phyloP scores from a whole-genome alignment of 2,329 filamentous ascomycete genomes.

The Pseudopithomyces maydicus region DNA sequence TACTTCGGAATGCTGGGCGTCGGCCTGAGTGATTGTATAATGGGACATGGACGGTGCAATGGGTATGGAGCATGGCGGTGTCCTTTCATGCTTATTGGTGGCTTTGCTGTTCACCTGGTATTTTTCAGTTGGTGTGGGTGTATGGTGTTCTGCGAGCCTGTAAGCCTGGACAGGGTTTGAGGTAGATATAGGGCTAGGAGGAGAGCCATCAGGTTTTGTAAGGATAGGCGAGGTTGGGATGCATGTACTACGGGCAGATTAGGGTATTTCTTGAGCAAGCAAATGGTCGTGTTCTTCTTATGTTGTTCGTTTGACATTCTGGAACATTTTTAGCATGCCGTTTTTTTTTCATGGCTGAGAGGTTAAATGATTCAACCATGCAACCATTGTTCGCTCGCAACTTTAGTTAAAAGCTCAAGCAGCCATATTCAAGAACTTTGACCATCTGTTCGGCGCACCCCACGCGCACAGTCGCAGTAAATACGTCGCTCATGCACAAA shows the following conservation, averaged over 20 bases:
- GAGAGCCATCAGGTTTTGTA: not conserved
- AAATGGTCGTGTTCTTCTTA: slow-evolving; percentile 3
- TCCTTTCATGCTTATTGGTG: not conserved
- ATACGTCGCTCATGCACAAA: not conserved
- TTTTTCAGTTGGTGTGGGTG: not conserved
- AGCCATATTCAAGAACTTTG: too few relatives aligned
- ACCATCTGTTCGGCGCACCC: too few relatives aligned
- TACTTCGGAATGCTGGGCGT: not conserved
- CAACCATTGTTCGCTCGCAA: too few relatives aligned
- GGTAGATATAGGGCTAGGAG: not conserved
- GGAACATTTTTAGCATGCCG: not conserved
- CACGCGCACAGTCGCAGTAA: too few relatives aligned
- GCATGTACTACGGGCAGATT: not conserved
- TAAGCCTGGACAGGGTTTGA: not conserved
- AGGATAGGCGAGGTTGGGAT: not conserved
- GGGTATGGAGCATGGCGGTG: slow-evolving; percentile 8
- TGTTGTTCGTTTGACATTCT: too few relatives aligned
- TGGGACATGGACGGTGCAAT: slow-evolving; percentile 2
- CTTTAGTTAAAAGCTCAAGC: too few relatives aligned
- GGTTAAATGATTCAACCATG: not conserved
- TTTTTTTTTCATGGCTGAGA: not conserved
- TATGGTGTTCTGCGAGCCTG: not conserved
- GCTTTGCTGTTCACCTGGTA: not conserved
- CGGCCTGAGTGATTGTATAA: not conserved
- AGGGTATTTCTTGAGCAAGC: slow-evolving; percentile 1